Percentiles rank a stretch among this genome's conserved stretches.
Conservation (phyloP, 768 basidiomycete species). For the Pleurotus djamor region DNA sequence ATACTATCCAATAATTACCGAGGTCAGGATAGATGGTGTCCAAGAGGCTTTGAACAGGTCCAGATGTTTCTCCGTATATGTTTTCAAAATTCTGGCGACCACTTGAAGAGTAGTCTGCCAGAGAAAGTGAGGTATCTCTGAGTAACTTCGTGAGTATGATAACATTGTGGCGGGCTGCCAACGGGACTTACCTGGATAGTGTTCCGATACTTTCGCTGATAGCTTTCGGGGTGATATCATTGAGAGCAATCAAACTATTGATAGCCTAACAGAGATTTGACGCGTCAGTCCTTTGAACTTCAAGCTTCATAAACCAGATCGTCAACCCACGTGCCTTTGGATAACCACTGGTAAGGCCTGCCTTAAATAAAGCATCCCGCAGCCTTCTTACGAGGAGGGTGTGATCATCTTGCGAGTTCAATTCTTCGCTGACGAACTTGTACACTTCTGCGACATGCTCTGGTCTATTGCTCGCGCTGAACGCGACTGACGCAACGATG, state of each 20-base stretch:
- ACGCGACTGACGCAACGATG: conserved; percentile 53
- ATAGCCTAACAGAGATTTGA: too few relatives aligned
- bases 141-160: background rate
- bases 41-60: conserved; percentile 44
- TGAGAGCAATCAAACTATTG: conserved; percentile 50
- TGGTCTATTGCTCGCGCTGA: conserved; percentile 56
- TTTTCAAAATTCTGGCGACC: conserved; percentile 44
- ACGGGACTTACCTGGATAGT: background rate
- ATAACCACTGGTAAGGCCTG: conserved; percentile 55
- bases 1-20: conserved; percentile 35
- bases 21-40: conserved; percentile 58
- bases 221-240: conserved; percentile 49
- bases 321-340: too few relatives aligned
- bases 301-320: too few relatives aligned
- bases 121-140: conserved; percentile 39
- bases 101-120: conserved; percentile 36
- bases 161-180: background rate
- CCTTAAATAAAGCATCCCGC: conserved; percentile 63
- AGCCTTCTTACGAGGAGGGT: conserved; percentile 48
- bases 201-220: conserved; percentile 52
- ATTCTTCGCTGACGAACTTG: conserved; percentile 42
- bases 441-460: conserved; percentile 59
- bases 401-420: conserved; percentile 33
- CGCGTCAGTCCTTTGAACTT: too few relatives aligned
- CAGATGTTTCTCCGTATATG: conserved; percentile 57